Conservation (phyloP, 495 filamentous ascomycete genomes). For the Daldinia caldariorum region DNA sequence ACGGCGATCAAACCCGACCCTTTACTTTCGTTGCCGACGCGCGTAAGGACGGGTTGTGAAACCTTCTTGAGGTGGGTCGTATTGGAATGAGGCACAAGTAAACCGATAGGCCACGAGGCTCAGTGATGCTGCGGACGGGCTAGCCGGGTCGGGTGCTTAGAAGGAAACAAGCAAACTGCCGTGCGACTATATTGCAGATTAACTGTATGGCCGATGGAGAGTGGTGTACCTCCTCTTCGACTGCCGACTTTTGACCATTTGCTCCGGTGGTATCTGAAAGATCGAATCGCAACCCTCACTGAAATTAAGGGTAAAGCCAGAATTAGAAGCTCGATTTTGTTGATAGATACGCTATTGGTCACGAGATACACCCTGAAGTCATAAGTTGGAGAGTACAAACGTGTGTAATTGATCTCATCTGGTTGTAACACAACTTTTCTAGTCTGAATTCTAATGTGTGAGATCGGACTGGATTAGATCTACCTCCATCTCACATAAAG, state of each 20-base stretch:
- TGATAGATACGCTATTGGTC: slow-evolving; percentile 31
- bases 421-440: slow-evolving; percentile 28
- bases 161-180: slow-evolving; percentile 27
- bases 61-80: background rate
- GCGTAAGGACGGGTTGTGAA: background rate
- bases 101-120: slow-evolving; percentile 35
- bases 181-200: slow-evolving; percentile 28
- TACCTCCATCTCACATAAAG: slow-evolving; percentile 1
- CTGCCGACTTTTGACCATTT: slow-evolving; percentile 32
- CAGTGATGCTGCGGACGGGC: slow-evolving; percentile 21
- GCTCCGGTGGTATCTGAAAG: slow-evolving; percentile 12
- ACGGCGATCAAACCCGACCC: background rate
- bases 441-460: slow-evolving; percentile 23
- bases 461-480: slow-evolving; percentile 26
- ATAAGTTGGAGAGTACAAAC: slow-evolving; percentile 21
- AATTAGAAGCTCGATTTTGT: slow-evolving; percentile 30
- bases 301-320: slow-evolving; percentile 22
- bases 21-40: background rate
- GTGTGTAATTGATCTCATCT: slow-evolving; percentile 34
- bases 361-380: slow-evolving; percentile 22
- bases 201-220: slow-evolving; percentile 18
- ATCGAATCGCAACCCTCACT: slow-evolving; percentile 24
- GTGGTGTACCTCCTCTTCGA: slow-evolving; percentile 32
- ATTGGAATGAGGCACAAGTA: slow-evolving; percentile 18
- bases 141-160: slow-evolving; percentile 3